Conservation (phyloP, 208 protist species). For the Wallacemonas sp. region DNA sequence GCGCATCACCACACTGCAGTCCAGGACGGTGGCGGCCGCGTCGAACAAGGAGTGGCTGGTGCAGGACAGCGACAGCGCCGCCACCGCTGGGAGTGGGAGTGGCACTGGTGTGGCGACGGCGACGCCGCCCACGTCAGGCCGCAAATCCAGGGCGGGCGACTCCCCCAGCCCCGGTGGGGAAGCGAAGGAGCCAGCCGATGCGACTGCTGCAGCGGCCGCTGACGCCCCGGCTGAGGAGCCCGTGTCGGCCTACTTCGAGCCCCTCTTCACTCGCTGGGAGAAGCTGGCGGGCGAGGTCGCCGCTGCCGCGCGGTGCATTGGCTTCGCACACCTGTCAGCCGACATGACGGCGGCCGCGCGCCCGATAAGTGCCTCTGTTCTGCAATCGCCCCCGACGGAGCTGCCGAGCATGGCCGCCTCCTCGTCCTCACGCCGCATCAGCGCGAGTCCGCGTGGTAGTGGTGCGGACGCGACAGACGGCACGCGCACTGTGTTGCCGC, state of each 20-base stretch:
- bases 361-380: background rate
- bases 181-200: background rate
- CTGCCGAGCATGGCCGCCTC: background rate
- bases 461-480: too few species aligned
- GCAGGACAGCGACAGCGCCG: background rate
- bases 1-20: conserved; percentile 13
- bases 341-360: background rate
- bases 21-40: conserved; percentile 9
- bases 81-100: background rate
- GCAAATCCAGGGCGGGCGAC: background rate
- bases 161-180: background rate
- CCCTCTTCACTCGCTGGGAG: conserved; percentile 20
- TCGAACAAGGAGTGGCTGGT: conserved; percentile 21
- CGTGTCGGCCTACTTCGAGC: conserved; percentile 8
- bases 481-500: background rate
- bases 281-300: conserved; percentile 2
- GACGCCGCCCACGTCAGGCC: background rate
- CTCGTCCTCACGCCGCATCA: background rate
- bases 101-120: background rate
- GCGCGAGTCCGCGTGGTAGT: too few species aligned
- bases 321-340: background rate
- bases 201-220: background rate
- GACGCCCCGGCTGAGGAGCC: conserved; percentile 8
- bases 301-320: conserved; percentile 1
- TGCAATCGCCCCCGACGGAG: background rate